Conservation (phyloP, 768 basidiomycete genomes). For the Gloeophyllum trabeum region DNA sequence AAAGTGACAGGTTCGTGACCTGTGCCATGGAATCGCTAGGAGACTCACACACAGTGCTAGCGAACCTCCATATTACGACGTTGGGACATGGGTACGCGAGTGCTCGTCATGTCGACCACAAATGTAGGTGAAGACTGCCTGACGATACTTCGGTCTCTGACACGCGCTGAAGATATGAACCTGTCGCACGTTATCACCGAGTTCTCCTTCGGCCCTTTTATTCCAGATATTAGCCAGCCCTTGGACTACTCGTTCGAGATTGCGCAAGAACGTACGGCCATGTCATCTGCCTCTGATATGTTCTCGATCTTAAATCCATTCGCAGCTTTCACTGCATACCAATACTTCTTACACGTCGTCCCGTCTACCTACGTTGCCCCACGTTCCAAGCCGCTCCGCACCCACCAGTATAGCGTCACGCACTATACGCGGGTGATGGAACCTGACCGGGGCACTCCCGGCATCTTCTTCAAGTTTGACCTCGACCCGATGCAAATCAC, state of each 20-base stretch:
- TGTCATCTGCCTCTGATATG: background rate
- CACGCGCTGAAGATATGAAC: slow-evolving; percentile 66
- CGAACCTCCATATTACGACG: slow-evolving; percentile 90
- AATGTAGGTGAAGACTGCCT: slow-evolving; percentile 34
- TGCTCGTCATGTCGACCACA: slow-evolving; percentile 79
- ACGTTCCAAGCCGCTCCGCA: slow-evolving; percentile 48
- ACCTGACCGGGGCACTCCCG: slow-evolving; percentile 74
- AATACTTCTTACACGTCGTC: slow-evolving; percentile 93
- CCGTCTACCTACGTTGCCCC: slow-evolving; percentile 88
- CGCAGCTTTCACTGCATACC: slow-evolving; percentile 79
- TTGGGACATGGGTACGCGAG: slow-evolving; percentile 92
- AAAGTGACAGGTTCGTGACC: slow-evolving; percentile 66
- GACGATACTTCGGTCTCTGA: background rate
- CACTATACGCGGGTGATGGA: slow-evolving; percentile 74
- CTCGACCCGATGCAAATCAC: slow-evolving; percentile 82
- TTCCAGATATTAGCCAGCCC: slow-evolving; percentile 92
- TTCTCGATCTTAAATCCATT: slow-evolving; percentile 3
- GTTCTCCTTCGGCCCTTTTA: slow-evolving; percentile 94
- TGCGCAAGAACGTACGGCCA: slow-evolving; percentile 49
- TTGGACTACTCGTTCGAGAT: slow-evolving; percentile 84
- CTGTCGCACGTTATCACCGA: slow-evolving; percentile 93
- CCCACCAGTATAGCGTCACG: slow-evolving; percentile 90
- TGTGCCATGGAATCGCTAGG: background rate
- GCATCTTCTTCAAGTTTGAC: slow-evolving; percentile 98
- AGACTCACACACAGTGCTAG: slow-evolving; percentile 19